Evolutionary conservation across 768 basidiomycete species (phyloP), one percentile per base, ranked within the genome.

Genomic region (Leucogyrophana mollusca): DNA sequence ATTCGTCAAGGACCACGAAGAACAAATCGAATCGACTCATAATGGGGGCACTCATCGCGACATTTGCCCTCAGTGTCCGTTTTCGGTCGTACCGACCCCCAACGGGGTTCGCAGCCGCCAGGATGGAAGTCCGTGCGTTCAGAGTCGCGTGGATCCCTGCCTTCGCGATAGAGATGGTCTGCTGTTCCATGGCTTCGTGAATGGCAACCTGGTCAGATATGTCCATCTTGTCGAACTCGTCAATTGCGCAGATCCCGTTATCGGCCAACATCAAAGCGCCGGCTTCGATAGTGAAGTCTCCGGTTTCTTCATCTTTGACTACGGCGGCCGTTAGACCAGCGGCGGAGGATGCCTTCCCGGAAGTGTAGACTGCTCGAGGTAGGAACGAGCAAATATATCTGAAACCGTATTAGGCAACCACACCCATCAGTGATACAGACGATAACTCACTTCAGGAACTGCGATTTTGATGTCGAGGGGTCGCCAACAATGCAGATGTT

Each of bases 211-310:
- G 96, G 65, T 98, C 96, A 0, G 90, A 85, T 43, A 97, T 84
- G 64, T 98, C 95, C 96, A 99, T 99, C 70, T 99, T 99, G 79
- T 99, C 96, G 60, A 99, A 99, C 68, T 98, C 96, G 71, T 99
- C 96, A 58, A 99, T 99, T n/a, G 94, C 94, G 61, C 96, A 99
- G 62, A 98, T 97, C 7, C 96, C 96, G 56, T 98, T 98, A 70
- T 99, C 96, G 5, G 96, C 96, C 3, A 99, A 80, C 96, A 99
- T 98, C 54, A 99, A 78, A 4, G 96, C 96, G 40, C 96, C 96
- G 17, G 96, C 96, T 71, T 99, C 96, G 60, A 98, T 98, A 0
- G 96, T 98, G 71, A 98, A 99, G 62, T 99, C 96, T 11, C 96
- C 96, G 0, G 94, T 95, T 67, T 98, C 96, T 68, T 98, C 95